phyloP scores from a whole-genome alignment of 108 stramenopile genomes.

The Seminavis robusta region DNA sequence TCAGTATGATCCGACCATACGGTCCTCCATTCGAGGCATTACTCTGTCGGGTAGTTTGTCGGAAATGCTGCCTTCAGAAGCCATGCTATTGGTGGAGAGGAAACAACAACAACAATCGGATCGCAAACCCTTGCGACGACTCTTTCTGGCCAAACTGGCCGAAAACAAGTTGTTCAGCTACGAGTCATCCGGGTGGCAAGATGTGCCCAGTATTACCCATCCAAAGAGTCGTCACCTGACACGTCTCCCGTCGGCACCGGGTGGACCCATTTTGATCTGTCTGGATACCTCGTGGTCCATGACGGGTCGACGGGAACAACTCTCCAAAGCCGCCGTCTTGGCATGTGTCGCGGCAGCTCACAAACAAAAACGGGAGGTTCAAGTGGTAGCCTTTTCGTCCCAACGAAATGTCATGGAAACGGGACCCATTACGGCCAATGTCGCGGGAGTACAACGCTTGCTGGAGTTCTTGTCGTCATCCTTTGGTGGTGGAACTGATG shows the following conservation, averaged over 20 bases:
- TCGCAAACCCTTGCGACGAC: slow-evolving; percentile 34
- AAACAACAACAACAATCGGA: slow-evolving; percentile 17
- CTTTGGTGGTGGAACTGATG: slow-evolving; percentile 81
- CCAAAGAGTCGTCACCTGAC: slow-evolving; percentile 19
- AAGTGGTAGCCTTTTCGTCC: slow-evolving; percentile 66
- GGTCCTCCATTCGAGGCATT: slow-evolving; percentile 53
- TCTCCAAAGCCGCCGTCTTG: slow-evolving; percentile 75
- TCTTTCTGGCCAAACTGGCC: slow-evolving; percentile 67
- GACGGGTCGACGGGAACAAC: slow-evolving; percentile 56
- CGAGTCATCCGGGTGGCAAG: slow-evolving; percentile 55
- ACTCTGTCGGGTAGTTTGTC: slow-evolving; percentile 55
- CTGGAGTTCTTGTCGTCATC: slow-evolving; percentile 62
- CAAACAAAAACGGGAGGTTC: slow-evolving; percentile 55
- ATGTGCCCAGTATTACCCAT: slow-evolving; percentile 51
- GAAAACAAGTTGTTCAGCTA: slow-evolving; percentile 68
- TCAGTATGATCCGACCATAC: slow-evolving; percentile 39
- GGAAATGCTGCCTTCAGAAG: slow-evolving; percentile 76
- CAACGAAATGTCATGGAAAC: slow-evolving; percentile 47
- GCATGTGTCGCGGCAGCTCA: slow-evolving; percentile 59
- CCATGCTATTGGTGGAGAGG: slow-evolving; percentile 35
- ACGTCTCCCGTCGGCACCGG: slow-evolving; percentile 50
- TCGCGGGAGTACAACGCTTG: slow-evolving; percentile 39
- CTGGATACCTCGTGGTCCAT: slow-evolving; percentile 82
- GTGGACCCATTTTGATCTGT: slow-evolving; percentile 72
- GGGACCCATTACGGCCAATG: slow-evolving; percentile 39